Evolutionary conservation across 192 early-diverging fungal genomes (phyloP), one percentile per base, ranked within the genome.

Genomic region (Coemansia umbellata): DNA sequence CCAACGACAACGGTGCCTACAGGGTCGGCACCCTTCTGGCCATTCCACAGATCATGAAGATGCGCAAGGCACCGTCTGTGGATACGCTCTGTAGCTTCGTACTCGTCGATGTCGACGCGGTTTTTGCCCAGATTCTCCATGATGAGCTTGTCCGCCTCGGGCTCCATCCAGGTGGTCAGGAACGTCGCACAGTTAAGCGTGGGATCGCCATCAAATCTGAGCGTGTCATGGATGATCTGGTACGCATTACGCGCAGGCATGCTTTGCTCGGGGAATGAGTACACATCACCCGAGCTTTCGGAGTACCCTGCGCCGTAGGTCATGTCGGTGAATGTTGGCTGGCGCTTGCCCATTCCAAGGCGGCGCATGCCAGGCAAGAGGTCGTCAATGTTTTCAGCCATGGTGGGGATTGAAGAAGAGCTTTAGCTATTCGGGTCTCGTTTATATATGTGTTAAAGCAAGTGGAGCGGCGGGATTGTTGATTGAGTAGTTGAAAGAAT

Each of bases 111-210:
- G 40, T 82, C 84, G 19, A 77, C 73, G 48, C 92, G 82, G 66
- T 92, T 91, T 69, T 92, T 91, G 61, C 59, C 73, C 28, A 87
- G 60, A 53, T 83, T 90, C 52, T 91, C 88, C 8, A 78, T 56
- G 42, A 91, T 90, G 45, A 92, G 78, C 55, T 84, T 82, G 17
- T 90, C 82, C 8, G 88, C 89, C 65, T 91, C 86, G 1, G 81
- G 81, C 55, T 93, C 89, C 87, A 90, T 91, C 73, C 81, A 86
- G 13, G 85, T 86, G 8, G 87, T 88, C 21, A 93, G 87, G 66
- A 87, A 91, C 26, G 82, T 82, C 1, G 88, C 88, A 56, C 88
- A 72, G 76, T 90, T 91, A 51, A 86, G 75, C 41, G 73, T 71
- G 31, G 91, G 91, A 36, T 85, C 84, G 35, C 88, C 86, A 52